A percentile compares a stretch with the other conserved stretches of the same genome.
Evolutionary conservation across 257 asterid species (phyloP).

Genomic region (Echium plantagineum): DNA sequence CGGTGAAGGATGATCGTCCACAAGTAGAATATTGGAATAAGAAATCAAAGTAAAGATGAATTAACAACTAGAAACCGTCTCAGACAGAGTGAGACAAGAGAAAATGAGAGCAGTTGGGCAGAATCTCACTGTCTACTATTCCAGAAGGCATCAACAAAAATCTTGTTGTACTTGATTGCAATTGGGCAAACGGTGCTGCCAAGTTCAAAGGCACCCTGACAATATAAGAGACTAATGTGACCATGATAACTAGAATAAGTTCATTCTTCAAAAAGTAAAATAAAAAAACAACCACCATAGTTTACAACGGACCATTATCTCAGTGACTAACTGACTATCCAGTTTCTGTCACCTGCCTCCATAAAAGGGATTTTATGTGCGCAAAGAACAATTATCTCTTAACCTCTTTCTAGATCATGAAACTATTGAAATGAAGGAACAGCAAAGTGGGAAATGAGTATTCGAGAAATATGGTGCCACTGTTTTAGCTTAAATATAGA

Average conservation of each 20-base stretch:
- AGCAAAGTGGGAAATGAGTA: too few relatives aligned
- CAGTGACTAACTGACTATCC: too few relatives aligned
- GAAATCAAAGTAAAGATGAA: background rate
- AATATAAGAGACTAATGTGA: conserved; percentile 16
- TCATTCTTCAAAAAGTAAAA: background rate
- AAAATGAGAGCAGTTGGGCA: background rate
- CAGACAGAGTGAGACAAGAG: background rate
- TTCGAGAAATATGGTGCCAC: too few relatives aligned
- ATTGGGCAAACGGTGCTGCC: conserved; percentile 91
- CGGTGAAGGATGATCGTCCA: conserved; percentile 95
- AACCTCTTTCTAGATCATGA: too few relatives aligned
- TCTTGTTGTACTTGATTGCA: conserved; percentile 95
- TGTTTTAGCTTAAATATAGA: background rate
- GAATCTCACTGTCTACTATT: conserved; percentile 69
- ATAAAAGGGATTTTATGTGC: too few relatives aligned
- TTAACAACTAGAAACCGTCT: background rate
- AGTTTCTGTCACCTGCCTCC: too few relatives aligned
- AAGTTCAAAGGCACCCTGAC: conserved; percentile 94
- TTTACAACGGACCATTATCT: too few relatives aligned
- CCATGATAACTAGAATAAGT: background rate
- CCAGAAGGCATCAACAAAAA: conserved; percentile 98
- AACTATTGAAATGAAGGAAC: too few relatives aligned
- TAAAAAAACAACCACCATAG: too few relatives aligned
- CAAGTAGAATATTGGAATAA: conserved; percentile 10
- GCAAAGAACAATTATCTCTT: too few relatives aligned